Conservation (phyloP, 352 stramenopile genomes). For the Phytophthora palmivora region DNA sequence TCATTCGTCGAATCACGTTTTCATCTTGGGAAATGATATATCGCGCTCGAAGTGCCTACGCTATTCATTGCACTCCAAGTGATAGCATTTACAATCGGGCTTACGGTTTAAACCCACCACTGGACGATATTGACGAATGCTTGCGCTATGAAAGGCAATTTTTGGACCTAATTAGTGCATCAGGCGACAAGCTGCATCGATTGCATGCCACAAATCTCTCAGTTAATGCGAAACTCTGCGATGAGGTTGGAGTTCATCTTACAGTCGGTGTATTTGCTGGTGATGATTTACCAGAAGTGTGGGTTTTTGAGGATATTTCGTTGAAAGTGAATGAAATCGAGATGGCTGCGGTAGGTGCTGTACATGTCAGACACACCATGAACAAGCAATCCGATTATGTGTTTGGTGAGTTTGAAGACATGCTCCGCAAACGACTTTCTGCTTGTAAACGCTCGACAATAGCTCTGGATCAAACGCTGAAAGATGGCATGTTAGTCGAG, state of each 20-base stretch:
- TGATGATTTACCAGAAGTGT: slow-evolving; percentile 76
- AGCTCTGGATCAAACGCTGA: slow-evolving; percentile 15
- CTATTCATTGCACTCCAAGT: slow-evolving; percentile 47
- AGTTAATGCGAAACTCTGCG: slow-evolving; percentile 45
- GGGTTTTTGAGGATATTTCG: slow-evolving; percentile 59
- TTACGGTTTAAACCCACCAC: slow-evolving; percentile 60
- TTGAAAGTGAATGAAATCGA: slow-evolving; percentile 51
- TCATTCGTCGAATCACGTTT: slow-evolving; percentile 72
- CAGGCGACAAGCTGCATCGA: slow-evolving; percentile 70
- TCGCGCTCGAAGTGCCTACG: slow-evolving; percentile 63
- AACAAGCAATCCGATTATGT: slow-evolving; percentile 58
- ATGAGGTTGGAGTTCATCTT: slow-evolving; percentile 41
- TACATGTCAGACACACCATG: slow-evolving; percentile 63
- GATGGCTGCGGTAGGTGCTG: slow-evolving; percentile 44
- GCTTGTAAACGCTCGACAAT: slow-evolving; percentile 35
- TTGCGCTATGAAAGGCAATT: slow-evolving; percentile 45
- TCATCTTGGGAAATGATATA: slow-evolving; percentile 86
- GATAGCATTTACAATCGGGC: slow-evolving; percentile 70
- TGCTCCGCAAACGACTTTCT: slow-evolving; percentile 49
- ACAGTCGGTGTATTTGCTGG: slow-evolving; percentile 63
- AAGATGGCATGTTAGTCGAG: slow-evolving; percentile 71
- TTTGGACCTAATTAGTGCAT: slow-evolving; percentile 61
- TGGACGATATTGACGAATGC: slow-evolving; percentile 56
- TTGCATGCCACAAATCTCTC: slow-evolving; percentile 59
- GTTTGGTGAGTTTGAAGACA: slow-evolving; percentile 78